Evolutionary conservation across 805 yeast genomes (phyloP), one percentile per base, ranked within the genome.

Genomic region (Pichia cephalocereana): DNA sequence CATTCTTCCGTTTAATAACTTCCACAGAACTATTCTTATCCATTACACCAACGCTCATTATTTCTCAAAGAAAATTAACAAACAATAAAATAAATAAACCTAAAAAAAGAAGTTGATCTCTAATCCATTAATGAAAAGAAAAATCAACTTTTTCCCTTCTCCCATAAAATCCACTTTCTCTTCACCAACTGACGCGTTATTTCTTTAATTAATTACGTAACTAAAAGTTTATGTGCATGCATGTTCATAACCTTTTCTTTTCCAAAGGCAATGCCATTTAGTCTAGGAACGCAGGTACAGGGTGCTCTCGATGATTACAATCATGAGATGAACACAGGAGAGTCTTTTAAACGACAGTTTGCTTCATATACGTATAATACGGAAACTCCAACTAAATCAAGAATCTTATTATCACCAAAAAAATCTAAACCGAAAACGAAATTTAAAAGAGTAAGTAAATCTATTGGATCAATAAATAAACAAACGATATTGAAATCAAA

Each of bases 241-340:
- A 23, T 6, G 7, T 23, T 23, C 26, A 23, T 6, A 23, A 1
- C 26, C 23, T 19, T 23, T 23, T 23, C 26, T 23, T 23, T 23
- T 23, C 26, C 26, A 23, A 23, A 23, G 26, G 32, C 32, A 30
- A 34, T 34, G 37, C 37, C 37, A 15, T 34, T 34, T 15, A 34
- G 37, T 34, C 3, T 52, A 34, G 55, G 55, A 11, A 52, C 55
- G 6, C 55, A 52, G 26, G 55, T 49, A 6, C 55, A 52, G 39
- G 55, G 47, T 6, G 50, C 52, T 3, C 11, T 52, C 4, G 55
- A 52, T 15, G 52, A 48, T 11, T 40, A 45, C 41, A 15, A 37
- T 8, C 19, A 34, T 27, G 30, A 41, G 6, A 9, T 37, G 15
- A 14, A 38, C 8, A 41, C 18, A 8, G 6, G 30, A 1, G 27